These are phyloP conservation scores for Syncephalastrum racemosum DNA, from an alignment of 371 early-diverging fungal species.

Conservation along the genomic window DNA sequence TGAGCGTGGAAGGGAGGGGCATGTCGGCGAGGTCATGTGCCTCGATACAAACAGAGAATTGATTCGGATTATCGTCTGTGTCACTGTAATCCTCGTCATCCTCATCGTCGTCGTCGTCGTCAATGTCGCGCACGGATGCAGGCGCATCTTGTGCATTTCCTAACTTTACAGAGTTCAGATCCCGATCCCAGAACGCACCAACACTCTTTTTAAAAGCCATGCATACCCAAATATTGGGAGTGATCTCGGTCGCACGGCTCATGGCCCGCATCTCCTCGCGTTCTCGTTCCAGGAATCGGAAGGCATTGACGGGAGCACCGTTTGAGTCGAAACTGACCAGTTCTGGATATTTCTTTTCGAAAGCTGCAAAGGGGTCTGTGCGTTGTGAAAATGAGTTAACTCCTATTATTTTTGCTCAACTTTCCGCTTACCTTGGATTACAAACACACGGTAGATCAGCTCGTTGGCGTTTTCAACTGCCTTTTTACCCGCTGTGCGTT, in stretches of 20 bases:
- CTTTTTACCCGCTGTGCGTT: conserved; percentile 19
- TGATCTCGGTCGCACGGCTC: conserved; percentile 56
- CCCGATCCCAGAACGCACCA: neutral
- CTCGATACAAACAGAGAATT: conserved; percentile 63
- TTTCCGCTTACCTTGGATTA: conserved; percentile 42
- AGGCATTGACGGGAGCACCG: conserved; percentile 35
- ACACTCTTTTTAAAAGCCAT: neutral
- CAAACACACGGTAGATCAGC: conserved; percentile 46
- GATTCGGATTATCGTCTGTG: conserved; percentile 37
- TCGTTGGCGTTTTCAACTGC: conserved; percentile 26
- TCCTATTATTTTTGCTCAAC: neutral
- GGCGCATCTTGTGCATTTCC: conserved; percentile 66
- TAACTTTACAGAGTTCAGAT: conserved; percentile 32
- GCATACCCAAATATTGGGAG: conserved; percentile 60
- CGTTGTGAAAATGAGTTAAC: conserved; percentile 1
- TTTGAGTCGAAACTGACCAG: conserved; percentile 43
- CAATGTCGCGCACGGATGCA: conserved; percentile 15
- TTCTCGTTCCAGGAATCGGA: conserved; percentile 56
- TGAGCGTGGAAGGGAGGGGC: conserved; percentile 47
- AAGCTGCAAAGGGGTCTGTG: conserved; percentile 43
- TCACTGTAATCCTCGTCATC: conserved; percentile 12
- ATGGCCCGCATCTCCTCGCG: conserved; percentile 55
- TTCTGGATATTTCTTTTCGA: conserved; percentile 53
- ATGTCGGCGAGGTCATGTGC: conserved; percentile 58
- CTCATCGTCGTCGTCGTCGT: conserved; percentile 9